Percentiles rank a stretch among this genome's conserved stretches.
These are phyloP conservation scores for Neophaeococcomyces aloes DNA, from an alignment of 2,329 filamentous ascomycete genomes.

Conservation along the genomic window DNA sequence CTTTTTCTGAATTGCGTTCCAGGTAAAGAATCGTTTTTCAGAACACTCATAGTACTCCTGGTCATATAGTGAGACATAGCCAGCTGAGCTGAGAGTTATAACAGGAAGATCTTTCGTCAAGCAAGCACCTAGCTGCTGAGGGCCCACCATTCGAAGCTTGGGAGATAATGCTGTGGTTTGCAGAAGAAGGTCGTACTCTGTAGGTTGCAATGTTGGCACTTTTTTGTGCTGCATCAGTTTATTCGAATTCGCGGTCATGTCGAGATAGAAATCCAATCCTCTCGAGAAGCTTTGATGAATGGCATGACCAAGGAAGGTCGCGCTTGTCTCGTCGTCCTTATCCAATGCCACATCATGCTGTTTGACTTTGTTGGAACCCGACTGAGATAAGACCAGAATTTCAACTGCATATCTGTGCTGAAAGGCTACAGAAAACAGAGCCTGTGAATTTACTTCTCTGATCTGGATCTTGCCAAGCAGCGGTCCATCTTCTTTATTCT, in stretches of 20 bases:
- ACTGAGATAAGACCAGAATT: neutral
- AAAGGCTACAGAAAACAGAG: neutral
- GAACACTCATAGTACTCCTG: conserved; percentile 6
- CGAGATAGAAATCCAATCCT: neutral
- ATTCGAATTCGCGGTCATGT: neutral
- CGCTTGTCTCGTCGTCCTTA: neutral
- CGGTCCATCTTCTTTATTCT: neutral
- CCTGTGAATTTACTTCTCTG: neutral
- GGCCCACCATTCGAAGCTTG: conserved; percentile 2
- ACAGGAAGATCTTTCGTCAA: conserved; percentile 5
- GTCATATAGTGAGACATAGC: conserved; percentile 6
- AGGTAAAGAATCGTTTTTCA: conserved; percentile 6
- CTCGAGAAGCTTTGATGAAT: neutral
- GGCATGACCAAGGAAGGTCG: conserved; percentile 1
- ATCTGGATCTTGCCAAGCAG: neutral
- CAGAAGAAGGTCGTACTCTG: conserved; percentile 2
- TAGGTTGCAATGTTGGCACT: neutral
- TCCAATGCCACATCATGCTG: conserved; percentile 2
- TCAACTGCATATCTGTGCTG: neutral
- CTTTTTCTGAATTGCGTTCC: conserved; percentile 4
- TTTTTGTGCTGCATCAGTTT: conserved; percentile 2
- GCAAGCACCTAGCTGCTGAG: conserved; percentile 1
- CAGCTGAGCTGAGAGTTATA: conserved; percentile 3
- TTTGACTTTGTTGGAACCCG: neutral
- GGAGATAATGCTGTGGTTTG: conserved; percentile 1